Evolutionary conservation across 2,329 filamentous ascomycete species (phyloP).

Genomic region (Xylaria sp.): DNA sequence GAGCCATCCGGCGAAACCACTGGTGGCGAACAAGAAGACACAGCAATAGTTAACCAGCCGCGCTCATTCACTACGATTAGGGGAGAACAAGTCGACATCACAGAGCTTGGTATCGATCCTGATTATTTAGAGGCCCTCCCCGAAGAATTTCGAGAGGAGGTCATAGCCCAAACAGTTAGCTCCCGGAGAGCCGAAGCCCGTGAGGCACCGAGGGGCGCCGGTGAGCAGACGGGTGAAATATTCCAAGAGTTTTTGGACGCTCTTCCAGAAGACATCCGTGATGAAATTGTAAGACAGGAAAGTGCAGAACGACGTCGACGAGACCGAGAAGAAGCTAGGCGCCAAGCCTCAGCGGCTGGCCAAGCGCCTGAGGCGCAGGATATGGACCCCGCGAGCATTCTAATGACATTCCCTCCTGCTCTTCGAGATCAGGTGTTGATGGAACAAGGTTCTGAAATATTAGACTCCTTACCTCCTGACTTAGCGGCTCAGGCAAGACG

Average conservation of each 20-base stretch:
- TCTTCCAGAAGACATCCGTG: constrained; percentile 86
- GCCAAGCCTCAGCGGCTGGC: constrained; percentile 68
- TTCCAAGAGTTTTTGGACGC: constrained; percentile 95
- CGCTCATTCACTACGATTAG: constrained; percentile 85
- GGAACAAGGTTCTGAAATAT: constrained; percentile 89
- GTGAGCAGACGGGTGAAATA: constrained; percentile 80
- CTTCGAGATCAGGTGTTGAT: constrained; percentile 88
- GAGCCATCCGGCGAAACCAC: constrained; percentile 50
- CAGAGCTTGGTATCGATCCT: constrained; percentile 90
- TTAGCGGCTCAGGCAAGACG: constrained; percentile 87
- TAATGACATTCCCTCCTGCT: constrained; percentile 86
- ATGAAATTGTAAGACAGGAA: constrained; percentile 92
- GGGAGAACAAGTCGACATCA: constrained; percentile 91
- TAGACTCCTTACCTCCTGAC: constrained; percentile 85
- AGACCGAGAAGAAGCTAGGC: constrained; percentile 82
- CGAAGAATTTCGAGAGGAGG: constrained; percentile 94
- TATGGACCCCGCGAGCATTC: constrained; percentile 92
- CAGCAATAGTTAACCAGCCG: constrained; percentile 60
- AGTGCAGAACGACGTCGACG: constrained; percentile 86
- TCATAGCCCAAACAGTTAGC: constrained; percentile 89
- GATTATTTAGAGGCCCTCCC: constrained; percentile 98
- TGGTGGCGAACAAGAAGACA: constrained; percentile 51
- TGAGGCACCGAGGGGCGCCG: constrained; percentile 71
- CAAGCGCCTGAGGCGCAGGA: constrained; percentile 66
- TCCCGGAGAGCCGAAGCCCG: constrained; percentile 82